Evolutionary conservation across 345 rosid species (phyloP).

Genomic region (Aquilaria malaccensis): DNA sequence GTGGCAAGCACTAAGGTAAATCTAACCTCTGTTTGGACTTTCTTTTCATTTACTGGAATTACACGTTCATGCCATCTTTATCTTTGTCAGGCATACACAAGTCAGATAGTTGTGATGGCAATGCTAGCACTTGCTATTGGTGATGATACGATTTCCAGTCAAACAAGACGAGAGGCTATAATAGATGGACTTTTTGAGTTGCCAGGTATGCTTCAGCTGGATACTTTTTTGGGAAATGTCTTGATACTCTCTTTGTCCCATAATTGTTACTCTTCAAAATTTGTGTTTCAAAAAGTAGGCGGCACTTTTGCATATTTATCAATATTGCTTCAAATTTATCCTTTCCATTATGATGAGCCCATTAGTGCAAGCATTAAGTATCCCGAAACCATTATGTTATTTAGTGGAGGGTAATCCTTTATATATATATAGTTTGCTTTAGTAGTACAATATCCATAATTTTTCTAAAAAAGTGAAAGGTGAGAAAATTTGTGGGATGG

Average conservation of each 20-base stretch:
- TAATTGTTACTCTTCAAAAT: not conserved
- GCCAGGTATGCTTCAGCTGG: conserved; percentile 55
- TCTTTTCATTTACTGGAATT: not conserved
- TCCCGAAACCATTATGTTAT: too few relatives aligned
- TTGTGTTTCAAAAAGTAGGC: not conserved
- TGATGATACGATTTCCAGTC: conserved; percentile 75
- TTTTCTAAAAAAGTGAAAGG: too few relatives aligned
- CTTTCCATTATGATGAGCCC: too few relatives aligned
- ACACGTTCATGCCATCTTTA: conserved; percentile 7
- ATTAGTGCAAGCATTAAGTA: too few relatives aligned
- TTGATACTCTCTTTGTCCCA: not conserved
- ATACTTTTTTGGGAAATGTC: not conserved
- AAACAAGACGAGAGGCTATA: conserved; percentile 73
- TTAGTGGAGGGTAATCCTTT: too few relatives aligned
- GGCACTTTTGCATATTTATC: not conserved
- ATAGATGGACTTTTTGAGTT: conserved; percentile 85
- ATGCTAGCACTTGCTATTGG: conserved; percentile 96
- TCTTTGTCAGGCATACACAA: conserved; percentile 75
- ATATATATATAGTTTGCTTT: too few relatives aligned
- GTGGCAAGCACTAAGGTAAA: conserved; percentile 96
- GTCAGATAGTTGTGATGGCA: conserved; percentile 96
- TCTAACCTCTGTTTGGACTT: conserved; percentile 6
- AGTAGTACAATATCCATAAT: too few relatives aligned
- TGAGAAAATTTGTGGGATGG: too few relatives aligned
- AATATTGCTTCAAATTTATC: too few relatives aligned